These are phyloP conservation scores for Boletales sp. DNA, from an alignment of 768 basidiomycete species.

Conservation along the genomic window DNA sequence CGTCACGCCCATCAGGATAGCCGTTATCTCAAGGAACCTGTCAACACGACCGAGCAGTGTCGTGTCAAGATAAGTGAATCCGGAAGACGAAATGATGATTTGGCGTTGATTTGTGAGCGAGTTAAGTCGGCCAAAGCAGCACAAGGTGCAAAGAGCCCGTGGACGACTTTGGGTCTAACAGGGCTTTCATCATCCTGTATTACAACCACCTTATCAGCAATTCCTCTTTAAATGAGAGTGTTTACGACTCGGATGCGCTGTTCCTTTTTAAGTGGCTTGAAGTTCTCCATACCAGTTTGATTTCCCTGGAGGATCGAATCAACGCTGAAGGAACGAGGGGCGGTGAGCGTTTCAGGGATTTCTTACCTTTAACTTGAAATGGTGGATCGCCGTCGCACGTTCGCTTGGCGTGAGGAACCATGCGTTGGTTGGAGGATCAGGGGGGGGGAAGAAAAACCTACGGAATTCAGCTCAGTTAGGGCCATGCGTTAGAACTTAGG, in stretches of 20 bases:
- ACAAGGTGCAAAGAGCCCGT: slow-evolving; percentile 73
- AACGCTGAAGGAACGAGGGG: neutral
- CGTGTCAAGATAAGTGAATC: slow-evolving; percentile 60
- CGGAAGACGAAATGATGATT: slow-evolving; percentile 65
- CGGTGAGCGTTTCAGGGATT: neutral
- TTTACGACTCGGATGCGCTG: slow-evolving; percentile 66
- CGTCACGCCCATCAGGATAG: slow-evolving; percentile 63
- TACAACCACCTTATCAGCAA: too few species aligned
- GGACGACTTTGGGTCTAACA: slow-evolving; percentile 69
- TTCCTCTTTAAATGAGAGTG: too few species aligned
- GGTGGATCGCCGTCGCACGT: slow-evolving; percentile 53
- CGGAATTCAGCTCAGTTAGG: neutral
- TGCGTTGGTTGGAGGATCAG: slow-evolving; percentile 69
- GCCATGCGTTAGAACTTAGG: neutral
- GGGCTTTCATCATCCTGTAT: slow-evolving; percentile 61
- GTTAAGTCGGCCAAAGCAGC: slow-evolving; percentile 61
- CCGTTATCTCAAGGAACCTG: slow-evolving; percentile 62
- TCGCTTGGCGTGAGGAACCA: too few species aligned
- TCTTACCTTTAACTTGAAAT: slow-evolving; percentile 53
- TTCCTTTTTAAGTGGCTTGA: slow-evolving; percentile 74
- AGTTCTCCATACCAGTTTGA: slow-evolving; percentile 82
- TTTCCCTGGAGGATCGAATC: slow-evolving; percentile 43
- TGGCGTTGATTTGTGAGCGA: slow-evolving; percentile 64
- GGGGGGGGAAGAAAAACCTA: slow-evolving; percentile 69
- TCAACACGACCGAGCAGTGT: slow-evolving; percentile 68